A percentile compares a stretch with the other conserved stretches of the same genome.
Evolutionary conservation across 2,329 filamentous ascomycete species (phyloP).

Genomic region (Exophiala mesophila): DNA sequence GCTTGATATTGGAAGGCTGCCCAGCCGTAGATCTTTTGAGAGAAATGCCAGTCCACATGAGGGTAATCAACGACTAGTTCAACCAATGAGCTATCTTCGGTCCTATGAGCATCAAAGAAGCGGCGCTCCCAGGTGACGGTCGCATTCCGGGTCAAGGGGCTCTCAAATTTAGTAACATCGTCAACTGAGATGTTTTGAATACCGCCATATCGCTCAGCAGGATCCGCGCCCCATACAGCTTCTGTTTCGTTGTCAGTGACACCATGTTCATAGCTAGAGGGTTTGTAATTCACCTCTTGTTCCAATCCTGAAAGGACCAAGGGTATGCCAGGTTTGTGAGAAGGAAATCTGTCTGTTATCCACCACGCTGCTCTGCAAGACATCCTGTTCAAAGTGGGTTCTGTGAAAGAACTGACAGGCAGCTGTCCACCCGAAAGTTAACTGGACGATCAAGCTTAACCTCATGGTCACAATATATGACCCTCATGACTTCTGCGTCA

Average conservation of each 20-base stretch:
- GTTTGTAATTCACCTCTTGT: constrained; percentile 52
- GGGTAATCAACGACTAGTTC: constrained; percentile 45
- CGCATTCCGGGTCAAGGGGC: constrained; percentile 49
- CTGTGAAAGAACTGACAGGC: no score
- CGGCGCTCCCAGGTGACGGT: constrained; percentile 45
- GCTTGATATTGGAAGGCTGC: constrained; percentile 55
- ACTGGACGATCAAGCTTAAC: no score
- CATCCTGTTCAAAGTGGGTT: no score
- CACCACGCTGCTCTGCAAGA: no score
- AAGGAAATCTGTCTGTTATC: constrained; percentile 20
- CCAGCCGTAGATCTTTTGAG: constrained; percentile 55
- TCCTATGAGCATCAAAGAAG: constrained; percentile 30
- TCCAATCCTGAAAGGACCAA: constrained; percentile 56
- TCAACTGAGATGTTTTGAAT: constrained; percentile 46
- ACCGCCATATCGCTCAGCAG: constrained; percentile 50
- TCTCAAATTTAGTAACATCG: constrained; percentile 40
- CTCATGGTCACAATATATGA: no score
- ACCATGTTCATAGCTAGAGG: no score
- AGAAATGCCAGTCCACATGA: constrained; percentile 49
- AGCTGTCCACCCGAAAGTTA: no score
- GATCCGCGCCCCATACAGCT: constrained; percentile 56
- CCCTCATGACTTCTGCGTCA: no score
- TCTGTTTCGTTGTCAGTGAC: constrained; percentile 38
- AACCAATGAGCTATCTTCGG: constrained; percentile 31
- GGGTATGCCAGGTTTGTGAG: constrained; percentile 44